phyloP scores from a whole-genome alignment of 139 green algal species.

The Chlamydomonas schloesseri region DNA sequence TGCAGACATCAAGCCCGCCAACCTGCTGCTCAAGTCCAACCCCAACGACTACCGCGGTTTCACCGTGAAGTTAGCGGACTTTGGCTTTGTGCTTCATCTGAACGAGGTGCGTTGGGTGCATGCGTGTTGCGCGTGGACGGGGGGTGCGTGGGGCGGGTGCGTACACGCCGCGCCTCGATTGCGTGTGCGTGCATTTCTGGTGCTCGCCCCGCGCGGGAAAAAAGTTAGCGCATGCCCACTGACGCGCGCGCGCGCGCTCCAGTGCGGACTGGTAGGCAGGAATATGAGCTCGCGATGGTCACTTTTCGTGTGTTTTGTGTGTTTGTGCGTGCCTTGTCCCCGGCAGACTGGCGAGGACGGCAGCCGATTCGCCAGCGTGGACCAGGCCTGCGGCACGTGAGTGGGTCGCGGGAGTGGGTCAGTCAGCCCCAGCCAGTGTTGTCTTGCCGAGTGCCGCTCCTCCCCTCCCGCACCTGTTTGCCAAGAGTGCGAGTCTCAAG shows the following conservation, averaged over 20 bases:
- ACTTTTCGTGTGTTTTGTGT: no score
- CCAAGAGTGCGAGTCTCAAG: no score
- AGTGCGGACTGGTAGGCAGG: no score
- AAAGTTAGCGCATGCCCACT: no score
- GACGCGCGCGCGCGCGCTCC: no score
- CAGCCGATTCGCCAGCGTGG: neutral
- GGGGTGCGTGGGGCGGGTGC: no score
- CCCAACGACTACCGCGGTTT: constrained; percentile 13
- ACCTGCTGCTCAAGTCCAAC: constrained; percentile 43
- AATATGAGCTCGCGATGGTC: no score
- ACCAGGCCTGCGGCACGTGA: constrained; percentile 8
- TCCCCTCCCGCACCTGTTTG: neutral
- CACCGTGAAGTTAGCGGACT: constrained; percentile 29
- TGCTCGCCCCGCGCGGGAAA: no score
- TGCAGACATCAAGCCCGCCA: constrained; percentile 27
- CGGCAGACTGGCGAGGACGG: neutral
- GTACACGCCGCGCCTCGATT: no score
- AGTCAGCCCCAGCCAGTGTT: neutral
- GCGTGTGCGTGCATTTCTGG: no score
- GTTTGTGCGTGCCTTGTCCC: neutral
- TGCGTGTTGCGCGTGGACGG: no score
- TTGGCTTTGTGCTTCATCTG: constrained; percentile 28
- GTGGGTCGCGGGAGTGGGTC: neutral
- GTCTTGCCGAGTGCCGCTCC: neutral
- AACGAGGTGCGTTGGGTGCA: constrained; percentile 26